Percentiles rank a stretch among this genome's conserved stretches.
These are phyloP conservation scores for Penicillium sp. DNA, from an alignment of 2,329 filamentous ascomycete genomes.

Conservation along the genomic window DNA sequence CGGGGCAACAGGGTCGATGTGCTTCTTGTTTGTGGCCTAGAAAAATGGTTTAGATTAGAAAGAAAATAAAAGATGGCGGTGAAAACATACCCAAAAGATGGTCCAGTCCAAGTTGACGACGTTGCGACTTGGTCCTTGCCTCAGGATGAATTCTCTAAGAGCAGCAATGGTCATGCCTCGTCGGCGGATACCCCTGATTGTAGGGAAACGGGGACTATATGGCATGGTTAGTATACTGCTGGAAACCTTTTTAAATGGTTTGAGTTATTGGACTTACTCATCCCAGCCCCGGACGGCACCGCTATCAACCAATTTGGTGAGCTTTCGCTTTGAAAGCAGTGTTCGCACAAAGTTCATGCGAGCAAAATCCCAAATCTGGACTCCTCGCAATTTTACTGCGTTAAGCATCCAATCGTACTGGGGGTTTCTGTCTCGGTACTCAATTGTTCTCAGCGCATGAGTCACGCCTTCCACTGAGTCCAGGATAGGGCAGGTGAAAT, in stretches of 20 bases:
- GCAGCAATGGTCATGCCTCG: slow-evolving; percentile 49
- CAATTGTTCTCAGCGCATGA: slow-evolving; percentile 62
- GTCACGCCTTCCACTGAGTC: slow-evolving; percentile 62
- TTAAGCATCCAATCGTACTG: slow-evolving; percentile 52
- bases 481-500: slow-evolving; percentile 62
- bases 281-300: slow-evolving; percentile 51
- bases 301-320: slow-evolving; percentile 48
- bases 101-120: slow-evolving; percentile 50
- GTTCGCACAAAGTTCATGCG: slow-evolving; percentile 52
- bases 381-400: slow-evolving; percentile 42
- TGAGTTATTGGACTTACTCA: slow-evolving; percentile 24
- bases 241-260: not conserved
- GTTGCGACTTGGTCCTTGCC: slow-evolving; percentile 48
- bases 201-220: slow-evolving; percentile 43
- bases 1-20: slow-evolving; percentile 72
- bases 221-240: not conserved
- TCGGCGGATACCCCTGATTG: slow-evolving; percentile 47
- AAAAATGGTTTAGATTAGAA: not conserved
- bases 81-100: slow-evolving; percentile 38
- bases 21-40: slow-evolving; percentile 67
- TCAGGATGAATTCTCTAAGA: slow-evolving; percentile 48
- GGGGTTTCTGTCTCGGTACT: slow-evolving; percentile 52
- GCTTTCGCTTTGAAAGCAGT: slow-evolving; percentile 49
- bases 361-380: slow-evolving; percentile 51
- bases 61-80: not conserved